Percentiles rank a stretch among this genome's conserved stretches.
Conservation (phyloP, 495 filamentous ascomycete species). For the Corynascus novoguineensis region DNA sequence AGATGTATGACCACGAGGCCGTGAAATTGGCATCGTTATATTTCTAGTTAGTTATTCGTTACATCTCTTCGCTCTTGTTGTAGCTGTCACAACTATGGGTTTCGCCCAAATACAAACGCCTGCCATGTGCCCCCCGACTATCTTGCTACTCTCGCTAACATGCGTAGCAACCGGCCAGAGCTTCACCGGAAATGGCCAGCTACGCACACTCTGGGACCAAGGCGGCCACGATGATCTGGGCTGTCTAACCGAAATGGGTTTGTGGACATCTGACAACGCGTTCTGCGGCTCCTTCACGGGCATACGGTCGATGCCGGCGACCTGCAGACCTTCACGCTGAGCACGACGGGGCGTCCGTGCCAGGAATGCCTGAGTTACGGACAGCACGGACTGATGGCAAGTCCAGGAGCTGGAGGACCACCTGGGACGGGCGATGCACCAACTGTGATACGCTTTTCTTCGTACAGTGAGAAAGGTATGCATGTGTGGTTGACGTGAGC, state of each 20-base stretch:
- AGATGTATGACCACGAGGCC: too few species aligned
- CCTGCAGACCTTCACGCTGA: constrained; percentile 8
- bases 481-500: constrained; percentile 27
- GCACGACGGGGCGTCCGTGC: constrained; percentile 12
- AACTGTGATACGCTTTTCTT: constrained; percentile 12
- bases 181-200: constrained; percentile 22
- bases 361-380: constrained; percentile 17
- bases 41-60: too few species aligned
- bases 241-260: constrained; percentile 21
- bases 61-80: too few species aligned
- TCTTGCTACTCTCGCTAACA: too few species aligned
- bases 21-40: too few species aligned
- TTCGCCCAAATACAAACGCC: too few species aligned
- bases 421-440: constrained; percentile 9
- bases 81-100: too few species aligned
- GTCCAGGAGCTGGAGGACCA: constrained; percentile 4
- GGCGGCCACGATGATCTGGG: constrained; percentile 23
- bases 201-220: constrained; percentile 20
- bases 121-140: too few species aligned
- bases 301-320: neutral
- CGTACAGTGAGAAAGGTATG: constrained; percentile 18
- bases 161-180: too few species aligned
- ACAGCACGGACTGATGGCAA: constrained; percentile 26
- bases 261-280: constrained; percentile 21
- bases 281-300: constrained; percentile 20